A percentile compares a stretch with the other conserved stretches of the same genome.
Conservation (phyloP, 2,329 filamentous ascomycete genomes). For the Aureobasidium sp. region DNA sequence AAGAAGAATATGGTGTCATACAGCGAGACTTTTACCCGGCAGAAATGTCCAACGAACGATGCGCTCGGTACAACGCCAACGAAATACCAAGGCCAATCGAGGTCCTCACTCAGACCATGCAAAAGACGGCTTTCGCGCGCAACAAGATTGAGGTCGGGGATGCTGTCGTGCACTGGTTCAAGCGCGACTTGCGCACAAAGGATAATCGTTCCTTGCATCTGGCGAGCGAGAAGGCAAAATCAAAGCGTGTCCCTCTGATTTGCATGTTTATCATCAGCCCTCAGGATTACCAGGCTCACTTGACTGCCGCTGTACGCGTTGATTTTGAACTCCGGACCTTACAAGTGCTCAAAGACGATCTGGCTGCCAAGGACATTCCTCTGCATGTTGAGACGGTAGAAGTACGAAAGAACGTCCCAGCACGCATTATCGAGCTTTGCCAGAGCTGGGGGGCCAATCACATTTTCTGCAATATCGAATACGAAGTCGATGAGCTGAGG, state of each 20-base stretch:
- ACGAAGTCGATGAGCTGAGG: constrained; percentile 83
- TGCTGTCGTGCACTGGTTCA: constrained; percentile 85
- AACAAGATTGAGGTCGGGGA: constrained; percentile 47
- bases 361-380: constrained; percentile 68
- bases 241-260: constrained; percentile 64
- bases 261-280: constrained; percentile 74
- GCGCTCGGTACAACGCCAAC: constrained; percentile 64
- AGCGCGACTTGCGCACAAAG: constrained; percentile 64
- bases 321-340: constrained; percentile 76
- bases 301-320: constrained; percentile 64
- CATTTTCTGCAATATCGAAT: constrained; percentile 78
- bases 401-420: constrained; percentile 55
- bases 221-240: constrained; percentile 60
- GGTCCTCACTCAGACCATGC: constrained; percentile 53
- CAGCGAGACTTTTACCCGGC: constrained; percentile 67
- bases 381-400: constrained; percentile 67
- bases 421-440: constrained; percentile 57
- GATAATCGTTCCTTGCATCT: constrained; percentile 68
- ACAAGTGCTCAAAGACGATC: constrained; percentile 55
- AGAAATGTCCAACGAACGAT: constrained; percentile 78
- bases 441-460: constrained; percentile 67
- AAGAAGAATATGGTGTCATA: constrained; percentile 35
- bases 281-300: constrained; percentile 76
- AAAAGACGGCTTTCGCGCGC: constrained; percentile 52
- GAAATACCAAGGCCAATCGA: constrained; percentile 68